Conservation (phyloP, 768 basidiomycete genomes). For the Xanthoconium purpureum region DNA sequence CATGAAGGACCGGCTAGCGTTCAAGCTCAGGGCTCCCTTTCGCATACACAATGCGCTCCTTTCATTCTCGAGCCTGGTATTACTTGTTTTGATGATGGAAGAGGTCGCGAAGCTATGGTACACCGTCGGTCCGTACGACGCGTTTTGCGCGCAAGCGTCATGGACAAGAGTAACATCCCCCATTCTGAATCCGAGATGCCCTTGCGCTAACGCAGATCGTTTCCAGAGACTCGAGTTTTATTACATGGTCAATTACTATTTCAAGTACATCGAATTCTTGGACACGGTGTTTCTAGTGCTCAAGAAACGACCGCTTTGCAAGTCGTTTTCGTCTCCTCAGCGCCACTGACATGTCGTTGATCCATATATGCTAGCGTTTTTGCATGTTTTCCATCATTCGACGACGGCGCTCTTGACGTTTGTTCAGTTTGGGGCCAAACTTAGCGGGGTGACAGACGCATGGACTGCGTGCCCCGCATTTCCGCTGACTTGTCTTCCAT, state of each 20-base stretch:
- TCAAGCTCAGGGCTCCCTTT: slow-evolving; percentile 73
- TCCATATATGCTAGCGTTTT: slow-evolving; percentile 58
- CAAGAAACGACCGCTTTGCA: slow-evolving; percentile 95
- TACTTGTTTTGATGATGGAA: slow-evolving; percentile 79
- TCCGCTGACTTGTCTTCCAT: not conserved
- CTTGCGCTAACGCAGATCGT: not conserved
- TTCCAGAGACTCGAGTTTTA: slow-evolving; percentile 82
- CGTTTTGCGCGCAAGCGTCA: slow-evolving; percentile 67
- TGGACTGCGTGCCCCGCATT: not conserved
- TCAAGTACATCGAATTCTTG: slow-evolving; percentile 92
- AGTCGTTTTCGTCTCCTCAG: slow-evolving; percentile 25
- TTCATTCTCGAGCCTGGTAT: slow-evolving; percentile 71
- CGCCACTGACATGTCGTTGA: not conserved
- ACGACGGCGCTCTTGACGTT: slow-evolving; percentile 91
- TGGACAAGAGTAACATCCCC: slow-evolving; percentile 75
- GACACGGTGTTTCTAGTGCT: slow-evolving; percentile 95
- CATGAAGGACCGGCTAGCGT: slow-evolving; percentile 73
- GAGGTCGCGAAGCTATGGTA: slow-evolving; percentile 76
- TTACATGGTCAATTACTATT: slow-evolving; percentile 97
- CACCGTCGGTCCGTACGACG: slow-evolving; percentile 68
- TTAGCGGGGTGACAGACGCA: slow-evolving; percentile 62
- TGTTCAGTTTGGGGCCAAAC: slow-evolving; percentile 84
- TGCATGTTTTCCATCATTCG: slow-evolving; percentile 97
- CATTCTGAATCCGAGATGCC: not conserved
- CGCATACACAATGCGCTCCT: slow-evolving; percentile 85